phyloP scores from a whole-genome alignment of 2,329 filamentous ascomycete genomes.

The Clonostachys rosea region DNA sequence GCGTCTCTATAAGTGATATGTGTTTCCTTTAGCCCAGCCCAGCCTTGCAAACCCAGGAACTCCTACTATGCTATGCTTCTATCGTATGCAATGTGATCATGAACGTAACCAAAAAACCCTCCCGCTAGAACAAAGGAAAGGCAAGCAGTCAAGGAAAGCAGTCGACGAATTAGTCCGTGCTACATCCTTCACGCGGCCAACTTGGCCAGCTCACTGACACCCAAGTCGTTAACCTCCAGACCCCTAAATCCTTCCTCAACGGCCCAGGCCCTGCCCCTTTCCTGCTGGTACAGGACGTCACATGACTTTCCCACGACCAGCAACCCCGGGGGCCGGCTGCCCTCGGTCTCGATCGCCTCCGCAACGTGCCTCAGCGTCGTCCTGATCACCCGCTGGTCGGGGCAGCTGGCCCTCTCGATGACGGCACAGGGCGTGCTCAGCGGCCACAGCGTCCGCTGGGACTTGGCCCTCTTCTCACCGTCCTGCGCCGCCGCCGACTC shows the following conservation, averaged over 20 bases:
- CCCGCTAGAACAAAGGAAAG: too few relatives aligned
- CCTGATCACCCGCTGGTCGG: conserved; percentile 88
- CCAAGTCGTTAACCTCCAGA: conserved; percentile 46
- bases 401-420: conserved; percentile 87
- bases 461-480: conserved; percentile 6
- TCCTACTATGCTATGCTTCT: too few relatives aligned
- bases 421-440: conserved; percentile 81
- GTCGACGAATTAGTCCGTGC: too few relatives aligned
- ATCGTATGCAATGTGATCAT: too few relatives aligned
- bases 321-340: conserved; percentile 82
- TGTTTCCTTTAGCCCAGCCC: too few relatives aligned
- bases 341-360: conserved; percentile 81
- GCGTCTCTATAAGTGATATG: too few relatives aligned
- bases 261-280: conserved; percentile 63
- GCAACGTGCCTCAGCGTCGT: conserved; percentile 78
- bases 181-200: background rate
- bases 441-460: conserved; percentile 58
- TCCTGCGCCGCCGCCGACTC: background rate
- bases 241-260: conserved; percentile 85
- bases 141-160: too few relatives aligned
- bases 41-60: too few relatives aligned
- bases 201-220: background rate
- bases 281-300: conserved; percentile 62
- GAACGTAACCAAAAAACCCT: too few relatives aligned
- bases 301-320: conserved; percentile 83